Evolutionary conservation across 345 rosid genomes (phyloP).

Genomic region (Pistacia integerrima): DNA sequence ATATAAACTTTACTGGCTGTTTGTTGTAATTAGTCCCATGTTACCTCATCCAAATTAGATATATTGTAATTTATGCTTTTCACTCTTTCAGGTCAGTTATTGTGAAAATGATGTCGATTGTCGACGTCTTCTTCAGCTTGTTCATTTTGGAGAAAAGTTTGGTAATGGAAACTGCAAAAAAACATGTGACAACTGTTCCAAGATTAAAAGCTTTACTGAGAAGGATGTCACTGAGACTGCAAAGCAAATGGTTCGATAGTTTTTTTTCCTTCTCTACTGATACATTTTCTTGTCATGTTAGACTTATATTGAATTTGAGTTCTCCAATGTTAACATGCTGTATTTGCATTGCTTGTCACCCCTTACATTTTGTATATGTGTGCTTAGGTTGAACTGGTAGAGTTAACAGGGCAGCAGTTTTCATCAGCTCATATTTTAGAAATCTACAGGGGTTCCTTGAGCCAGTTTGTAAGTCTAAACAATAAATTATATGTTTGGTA

Average conservation of each 20-base stretch:
- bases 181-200: constrained; percentile 92
- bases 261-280: constrained; percentile 6
- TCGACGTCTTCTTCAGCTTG: constrained; percentile 82
- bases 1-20: constrained; percentile 14
- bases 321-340: background rate
- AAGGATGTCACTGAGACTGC: constrained; percentile 86
- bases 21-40: constrained; percentile 5
- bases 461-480: constrained; percentile 62
- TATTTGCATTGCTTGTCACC: constrained; percentile 2
- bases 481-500: background rate
- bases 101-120: constrained; percentile 97
- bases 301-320: constrained; percentile 1
- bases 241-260: constrained; percentile 73
- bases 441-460: constrained; percentile 93
- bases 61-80: constrained; percentile 19
- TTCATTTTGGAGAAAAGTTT: constrained; percentile 95
- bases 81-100: constrained; percentile 76
- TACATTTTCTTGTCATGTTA: constrained; percentile 11
- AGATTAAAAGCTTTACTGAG: constrained; percentile 57
- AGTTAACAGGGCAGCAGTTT: constrained; percentile 68
- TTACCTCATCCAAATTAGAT: constrained; percentile 1
- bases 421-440: constrained; percentile 90
- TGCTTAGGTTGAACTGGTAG: constrained; percentile 86
- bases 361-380: background rate
- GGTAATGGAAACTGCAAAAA: constrained; percentile 66